These are phyloP conservation scores for Lasiosphaeria miniovina DNA, from an alignment of 495 filamentous ascomycete species.

Conservation along the genomic window DNA sequence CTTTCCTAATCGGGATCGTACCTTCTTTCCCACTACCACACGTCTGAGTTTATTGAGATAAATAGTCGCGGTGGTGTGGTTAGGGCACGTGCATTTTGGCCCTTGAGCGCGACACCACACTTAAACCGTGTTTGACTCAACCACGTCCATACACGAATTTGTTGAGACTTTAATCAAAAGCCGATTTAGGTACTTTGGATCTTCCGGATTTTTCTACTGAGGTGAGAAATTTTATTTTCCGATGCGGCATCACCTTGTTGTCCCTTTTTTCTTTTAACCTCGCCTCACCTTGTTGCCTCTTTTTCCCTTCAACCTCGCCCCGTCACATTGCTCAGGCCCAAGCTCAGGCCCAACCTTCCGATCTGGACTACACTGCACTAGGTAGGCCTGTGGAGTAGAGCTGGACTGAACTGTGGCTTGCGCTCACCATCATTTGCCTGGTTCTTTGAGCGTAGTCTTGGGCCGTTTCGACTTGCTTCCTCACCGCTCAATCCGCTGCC, in stretches of 20 bases:
- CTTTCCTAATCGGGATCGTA: too few species aligned
- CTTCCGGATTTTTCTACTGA: too few species aligned
- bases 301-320: neutral
- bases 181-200: too few species aligned
- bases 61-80: too few species aligned
- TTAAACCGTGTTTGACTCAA: conserved; percentile 27
- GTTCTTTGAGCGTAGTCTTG: conserved; percentile 9
- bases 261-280: conserved; percentile 3
- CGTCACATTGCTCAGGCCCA: neutral
- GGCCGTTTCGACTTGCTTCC: conserved; percentile 12
- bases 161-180: neutral
- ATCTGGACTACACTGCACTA: too few species aligned
- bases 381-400: too few species aligned
- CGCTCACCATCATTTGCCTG: conserved; percentile 3
- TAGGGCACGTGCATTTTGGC: conserved; percentile 18
- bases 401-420: conserved; percentile 16
- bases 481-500: conserved; percentile 22
- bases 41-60: too few species aligned
- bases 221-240: too few species aligned
- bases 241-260: too few species aligned
- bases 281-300: conserved; percentile 2
- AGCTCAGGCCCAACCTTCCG: neutral
- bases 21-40: too few species aligned
- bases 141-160: conserved; percentile 11
- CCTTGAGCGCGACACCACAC: too few species aligned